Conservation (phyloP, 2,329 filamentous ascomycete species). For the Diaporthe sp. region DNA sequence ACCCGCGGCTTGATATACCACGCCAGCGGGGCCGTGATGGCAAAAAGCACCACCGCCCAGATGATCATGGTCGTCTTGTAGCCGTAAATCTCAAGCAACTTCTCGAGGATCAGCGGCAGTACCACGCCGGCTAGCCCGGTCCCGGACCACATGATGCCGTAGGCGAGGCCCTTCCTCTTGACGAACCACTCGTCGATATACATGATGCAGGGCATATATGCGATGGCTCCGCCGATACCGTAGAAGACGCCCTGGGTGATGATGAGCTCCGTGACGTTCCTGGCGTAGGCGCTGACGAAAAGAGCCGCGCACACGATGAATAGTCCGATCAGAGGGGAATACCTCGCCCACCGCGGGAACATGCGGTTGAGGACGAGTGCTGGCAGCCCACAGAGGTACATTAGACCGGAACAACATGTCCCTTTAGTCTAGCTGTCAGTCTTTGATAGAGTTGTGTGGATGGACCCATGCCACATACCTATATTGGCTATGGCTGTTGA, state of each 20-base stretch:
- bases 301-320: constrained; percentile 67
- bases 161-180: constrained; percentile 69
- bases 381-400: constrained; percentile 68
- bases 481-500: constrained; percentile 71
- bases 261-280: constrained; percentile 67
- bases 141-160: constrained; percentile 74
- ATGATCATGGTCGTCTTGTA: constrained; percentile 67
- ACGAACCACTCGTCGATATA: constrained; percentile 76
- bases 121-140: constrained; percentile 66
- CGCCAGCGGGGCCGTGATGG: constrained; percentile 68
- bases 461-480: constrained; percentile 27
- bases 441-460: not conserved
- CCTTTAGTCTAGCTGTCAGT: constrained; percentile 9
- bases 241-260: constrained; percentile 74
- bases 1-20: constrained; percentile 70
- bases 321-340: constrained; percentile 61
- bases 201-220: constrained; percentile 69
- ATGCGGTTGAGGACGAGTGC: constrained; percentile 61
- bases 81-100: constrained; percentile 64
- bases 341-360: constrained; percentile 57
- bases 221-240: constrained; percentile 68
- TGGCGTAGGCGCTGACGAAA: constrained; percentile 66
- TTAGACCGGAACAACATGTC: constrained; percentile 55
- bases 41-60: constrained; percentile 65
- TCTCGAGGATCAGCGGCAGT: constrained; percentile 67